Percentiles rank a stretch among this genome's conserved stretches.
Evolutionary conservation across 148 eudicot genomes (phyloP).

Genomic region (Oxyria digyna): DNA sequence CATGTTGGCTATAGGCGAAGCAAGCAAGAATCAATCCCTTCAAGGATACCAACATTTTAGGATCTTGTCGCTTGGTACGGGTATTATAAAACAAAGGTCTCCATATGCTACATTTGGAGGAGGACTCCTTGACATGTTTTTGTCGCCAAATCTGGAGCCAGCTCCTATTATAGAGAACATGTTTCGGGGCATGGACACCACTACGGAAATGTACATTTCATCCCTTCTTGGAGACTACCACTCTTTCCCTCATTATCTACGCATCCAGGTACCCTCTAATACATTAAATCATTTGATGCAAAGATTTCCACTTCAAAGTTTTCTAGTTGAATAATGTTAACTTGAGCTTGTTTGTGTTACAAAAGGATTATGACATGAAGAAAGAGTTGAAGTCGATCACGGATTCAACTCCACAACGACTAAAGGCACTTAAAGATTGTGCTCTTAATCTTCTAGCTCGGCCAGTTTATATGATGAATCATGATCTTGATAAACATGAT

Average conservation of each 20-base stretch:
- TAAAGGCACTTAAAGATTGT: constrained; percentile 1
- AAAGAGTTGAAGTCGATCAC: not conserved
- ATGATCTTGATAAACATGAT: not conserved
- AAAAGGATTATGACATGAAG: constrained; percentile 6
- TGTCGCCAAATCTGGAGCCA: not conserved
- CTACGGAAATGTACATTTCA: constrained; percentile 2
- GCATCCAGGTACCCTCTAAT: not conserved
- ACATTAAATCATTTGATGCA: no score
- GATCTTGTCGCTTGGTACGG: constrained; percentile 3
- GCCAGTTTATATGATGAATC: not conserved
- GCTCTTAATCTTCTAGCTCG: not conserved
- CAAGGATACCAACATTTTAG: constrained; percentile 1
- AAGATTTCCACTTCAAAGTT: not conserved
- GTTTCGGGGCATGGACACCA: not conserved
- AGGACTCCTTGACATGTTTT: constrained; percentile 2
- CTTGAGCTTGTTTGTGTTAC: not conserved
- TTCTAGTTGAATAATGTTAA: not conserved
- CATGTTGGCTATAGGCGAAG: constrained; percentile 1
- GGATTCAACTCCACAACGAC: not conserved
- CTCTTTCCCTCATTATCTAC: not conserved
- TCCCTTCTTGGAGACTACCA: not conserved
- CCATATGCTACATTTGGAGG: not conserved
- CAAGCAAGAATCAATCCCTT: not conserved
- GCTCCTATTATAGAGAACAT: not conserved
- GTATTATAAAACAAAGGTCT: not conserved